Base-by-base conservation (phyloP, 2,329 filamentous ascomycete genomes). In the Trichoderma sp. region DNA sequence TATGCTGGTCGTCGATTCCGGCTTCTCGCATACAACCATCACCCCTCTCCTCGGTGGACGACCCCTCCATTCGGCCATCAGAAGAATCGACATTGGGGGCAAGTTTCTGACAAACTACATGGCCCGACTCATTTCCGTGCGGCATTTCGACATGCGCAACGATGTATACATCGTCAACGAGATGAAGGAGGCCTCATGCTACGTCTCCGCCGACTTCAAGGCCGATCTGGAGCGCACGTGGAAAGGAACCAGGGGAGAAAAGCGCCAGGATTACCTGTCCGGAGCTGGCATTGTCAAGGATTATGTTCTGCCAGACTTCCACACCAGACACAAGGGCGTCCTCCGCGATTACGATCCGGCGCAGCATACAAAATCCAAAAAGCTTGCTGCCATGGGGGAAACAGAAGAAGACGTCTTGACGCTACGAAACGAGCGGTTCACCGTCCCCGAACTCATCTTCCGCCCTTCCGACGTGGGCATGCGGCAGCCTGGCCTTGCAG, bases 131-230 rank as follows among this genome's bases (percentile, higher is more conserved):
- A 88, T 98, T 19, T 97, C 94, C 1, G 85, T 96, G 15, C 90
- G 95, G 7, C 93, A 97, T 75, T 97, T 96, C 78, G 94, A 97
- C 77, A 94, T 99, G 88, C 89, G 95, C 70, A 94, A 97, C 77
- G 95, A 99, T 74, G 90, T 92, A 1, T 90, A 96, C 77, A 90
- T 98, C 60, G 93, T 97, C 76, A 97, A 97, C 74, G 92, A 97
- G 78, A 94, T 98, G 79, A 99, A 99, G 76, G 95, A 99, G 77
- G 86, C 90, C 5, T 89, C 91, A 1, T 97, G 92, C 76, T 98
- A 91, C 73, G 89, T 97, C 12, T 91, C 91, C 2, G 81, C 87
- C 1, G 88, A 96, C 75, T 97, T 98, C 78, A 82, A 84, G 29
- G 75, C 78, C 7, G 92, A 97, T 72, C 85, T 99, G 39, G 94